Conservation (phyloP, 2,329 filamentous ascomycete species). For the Colletotrichum coccodes region DNA sequence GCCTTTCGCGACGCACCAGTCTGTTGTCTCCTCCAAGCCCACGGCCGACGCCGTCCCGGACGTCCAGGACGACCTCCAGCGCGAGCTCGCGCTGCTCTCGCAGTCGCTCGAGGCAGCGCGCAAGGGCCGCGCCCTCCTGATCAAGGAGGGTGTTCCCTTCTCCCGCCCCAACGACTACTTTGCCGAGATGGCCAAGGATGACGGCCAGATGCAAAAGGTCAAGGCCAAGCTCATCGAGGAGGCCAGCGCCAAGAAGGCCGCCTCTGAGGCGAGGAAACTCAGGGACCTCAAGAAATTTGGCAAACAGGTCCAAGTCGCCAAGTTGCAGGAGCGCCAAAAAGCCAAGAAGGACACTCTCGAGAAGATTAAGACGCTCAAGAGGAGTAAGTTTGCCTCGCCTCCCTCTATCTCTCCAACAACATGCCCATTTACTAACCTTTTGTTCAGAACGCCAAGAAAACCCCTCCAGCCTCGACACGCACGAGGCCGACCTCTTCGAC, state of each 20-base stretch:
- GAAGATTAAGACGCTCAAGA: slow-evolving; percentile 94
- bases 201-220: slow-evolving; percentile 98
- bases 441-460: slow-evolving; percentile 82
- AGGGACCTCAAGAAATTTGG: slow-evolving; percentile 99
- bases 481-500: slow-evolving; percentile 91
- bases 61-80: slow-evolving; percentile 89
- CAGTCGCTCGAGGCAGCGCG: slow-evolving; percentile 85
- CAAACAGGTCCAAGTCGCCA: slow-evolving; percentile 96
- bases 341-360: slow-evolving; percentile 92
- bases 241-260: slow-evolving; percentile 90
- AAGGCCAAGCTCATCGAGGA: slow-evolving; percentile 93
- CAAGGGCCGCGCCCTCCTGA: slow-evolving; percentile 77
- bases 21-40: slow-evolving; percentile 73
- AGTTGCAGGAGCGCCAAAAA: slow-evolving; percentile 93
- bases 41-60: slow-evolving; percentile 78
- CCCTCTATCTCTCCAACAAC: not conserved
- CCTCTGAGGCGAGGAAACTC: slow-evolving; percentile 89
- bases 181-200: slow-evolving; percentile 98
- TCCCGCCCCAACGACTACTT: slow-evolving; percentile 94
- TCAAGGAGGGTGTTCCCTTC: slow-evolving; percentile 86
- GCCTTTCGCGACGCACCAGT: slow-evolving; percentile 86
- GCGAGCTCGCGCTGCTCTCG: slow-evolving; percentile 92
- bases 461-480: slow-evolving; percentile 68
- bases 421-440: not conserved
- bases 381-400: slow-evolving; percentile 83